Percentiles rank a stretch among this genome's conserved stretches.
Evolutionary conservation across 495 filamentous ascomycete species (phyloP).

Genomic region (Astrothelium macrocarpum): DNA sequence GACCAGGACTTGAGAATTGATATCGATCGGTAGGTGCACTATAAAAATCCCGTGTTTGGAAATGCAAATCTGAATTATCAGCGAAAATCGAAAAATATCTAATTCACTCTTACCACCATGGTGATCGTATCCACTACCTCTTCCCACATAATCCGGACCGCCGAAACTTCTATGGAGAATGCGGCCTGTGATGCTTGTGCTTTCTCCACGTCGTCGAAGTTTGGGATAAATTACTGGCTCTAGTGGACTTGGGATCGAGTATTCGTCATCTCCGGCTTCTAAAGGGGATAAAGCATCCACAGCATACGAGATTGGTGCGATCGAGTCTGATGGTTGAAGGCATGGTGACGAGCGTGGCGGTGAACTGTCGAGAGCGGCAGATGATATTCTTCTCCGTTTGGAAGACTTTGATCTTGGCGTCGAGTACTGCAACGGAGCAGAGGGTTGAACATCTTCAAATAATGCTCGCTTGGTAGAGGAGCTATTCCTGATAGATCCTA

Average conservation of each 20-base stretch:
- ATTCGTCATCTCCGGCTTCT: slow-evolving; percentile 15
- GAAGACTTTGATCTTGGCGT: slow-evolving; percentile 34
- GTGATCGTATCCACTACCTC: slow-evolving; percentile 30
- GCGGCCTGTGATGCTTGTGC: slow-evolving; percentile 23
- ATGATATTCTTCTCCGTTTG: slow-evolving; percentile 37
- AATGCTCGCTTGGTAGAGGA: slow-evolving; percentile 9
- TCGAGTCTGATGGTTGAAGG: slow-evolving; percentile 22
- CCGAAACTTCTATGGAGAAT: slow-evolving; percentile 38
- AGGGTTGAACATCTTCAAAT: neutral
- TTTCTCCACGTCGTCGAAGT: slow-evolving; percentile 24
- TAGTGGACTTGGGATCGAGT: slow-evolving; percentile 9
- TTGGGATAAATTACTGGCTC: slow-evolving; percentile 13
- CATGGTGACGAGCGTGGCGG: slow-evolving; percentile 48
- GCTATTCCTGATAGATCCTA: slow-evolving; percentile 14
- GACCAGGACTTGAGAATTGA: slow-evolving; percentile 44
- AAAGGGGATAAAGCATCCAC: slow-evolving; percentile 17
- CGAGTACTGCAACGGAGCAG: neutral
- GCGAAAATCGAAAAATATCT: too few species aligned
- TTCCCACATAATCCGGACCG: slow-evolving; percentile 35
- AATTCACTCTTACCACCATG: slow-evolving; percentile 23
- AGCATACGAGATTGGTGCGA: slow-evolving; percentile 17
- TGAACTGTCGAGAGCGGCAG: slow-evolving; percentile 40
- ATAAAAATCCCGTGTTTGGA: slow-evolving; percentile 63
- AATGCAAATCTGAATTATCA: slow-evolving; percentile 52
- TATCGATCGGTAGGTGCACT: slow-evolving; percentile 56